Evolutionary conservation across 441 rosid genomes (phyloP), one percentile per base, ranked within the genome.

Genomic region (Erodium texanum): DNA sequence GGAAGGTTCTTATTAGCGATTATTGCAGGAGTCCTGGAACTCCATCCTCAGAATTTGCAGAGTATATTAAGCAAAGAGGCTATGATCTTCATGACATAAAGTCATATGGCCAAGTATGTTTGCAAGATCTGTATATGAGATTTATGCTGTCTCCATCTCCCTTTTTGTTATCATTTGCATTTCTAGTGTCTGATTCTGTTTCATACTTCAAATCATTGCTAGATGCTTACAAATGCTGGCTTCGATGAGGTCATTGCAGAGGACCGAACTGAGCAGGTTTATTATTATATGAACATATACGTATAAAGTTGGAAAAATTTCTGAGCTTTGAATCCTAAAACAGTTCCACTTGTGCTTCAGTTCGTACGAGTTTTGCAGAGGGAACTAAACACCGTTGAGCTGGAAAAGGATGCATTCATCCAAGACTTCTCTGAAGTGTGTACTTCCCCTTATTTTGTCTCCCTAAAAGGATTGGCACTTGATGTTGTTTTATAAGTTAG

Each of bases 171-270:
- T 56, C 61, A 12, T 41, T 66, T 48, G 15, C 58, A 62, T 34
- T 24, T 16, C 56, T 67, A n/a, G 3, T 45, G 66, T 64, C 56
- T 23, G 18, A 66, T 68, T 18, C 23, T 52, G 14, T 38, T 32
- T 63, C 48, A 14, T 7, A 12, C 23, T 71, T 52, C 70, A 18
- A 45, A 62, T 38, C 32, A 48, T 64, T 1, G 10, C 16, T 77
- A 93, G 99, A 92, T 94, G 98, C 96, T 94, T 15, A 75, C 68
- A 56, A 87, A 88, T 73, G 93, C 90, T 62, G 98, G 99, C 68
- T 94, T 92, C 72, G 78, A 50, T 45, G 86, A 88, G 62, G 89
- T 94, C 68, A 52, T 83, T 63, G 93, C 89, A 1, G 96, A 89
- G 79, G 98, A 94, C 71, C 86, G 92, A 66, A 92, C 98, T n/a